phyloP scores from a whole-genome alignment of 1,284 basidiomycete species.

The Leccinum pseudoinsigne region DNA sequence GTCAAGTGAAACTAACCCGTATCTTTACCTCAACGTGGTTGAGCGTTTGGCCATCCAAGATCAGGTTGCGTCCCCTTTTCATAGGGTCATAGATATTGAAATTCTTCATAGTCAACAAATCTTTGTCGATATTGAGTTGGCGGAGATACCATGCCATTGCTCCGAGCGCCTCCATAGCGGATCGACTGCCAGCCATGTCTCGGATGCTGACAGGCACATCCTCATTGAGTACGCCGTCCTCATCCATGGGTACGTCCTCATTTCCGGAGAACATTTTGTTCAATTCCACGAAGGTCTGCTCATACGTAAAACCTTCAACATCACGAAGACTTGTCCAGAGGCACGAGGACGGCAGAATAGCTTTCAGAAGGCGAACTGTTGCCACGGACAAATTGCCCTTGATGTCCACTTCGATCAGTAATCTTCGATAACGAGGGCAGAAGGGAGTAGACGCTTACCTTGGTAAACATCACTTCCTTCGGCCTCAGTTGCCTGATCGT shows the following conservation, averaged over 20 bases:
- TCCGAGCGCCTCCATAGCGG: slow-evolving; percentile 83
- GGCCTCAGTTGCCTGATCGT: slow-evolving; percentile 90
- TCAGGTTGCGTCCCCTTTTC: slow-evolving; percentile 78
- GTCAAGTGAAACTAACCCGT: neutral
- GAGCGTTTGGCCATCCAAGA: slow-evolving; percentile 91
- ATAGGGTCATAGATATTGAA: slow-evolving; percentile 97
- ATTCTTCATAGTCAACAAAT: slow-evolving; percentile 90
- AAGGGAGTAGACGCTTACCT: slow-evolving; percentile 50
- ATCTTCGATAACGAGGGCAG: neutral
- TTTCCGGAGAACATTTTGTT: slow-evolving; percentile 63
- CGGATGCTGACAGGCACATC: slow-evolving; percentile 76
- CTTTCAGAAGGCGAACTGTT: slow-evolving; percentile 80
- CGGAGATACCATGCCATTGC: slow-evolving; percentile 93
- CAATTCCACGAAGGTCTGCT: slow-evolving; percentile 72
- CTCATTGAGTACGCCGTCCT: slow-evolving; percentile 41
- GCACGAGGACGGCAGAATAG: slow-evolving; percentile 75
- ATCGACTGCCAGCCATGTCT: slow-evolving; percentile 62
- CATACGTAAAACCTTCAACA: slow-evolving; percentile 78
- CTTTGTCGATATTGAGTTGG: slow-evolving; percentile 92
- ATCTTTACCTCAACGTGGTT: slow-evolving; percentile 83
- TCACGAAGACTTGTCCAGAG: slow-evolving; percentile 86
- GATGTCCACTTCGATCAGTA: slow-evolving; percentile 5
- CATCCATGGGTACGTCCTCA: slow-evolving; percentile 47
- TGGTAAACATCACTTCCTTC: slow-evolving; percentile 92
- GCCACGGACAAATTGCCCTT: slow-evolving; percentile 83